phyloP scores from a whole-genome alignment of 2,329 filamentous ascomycete genomes.

The Fusarium albosuccineum region DNA sequence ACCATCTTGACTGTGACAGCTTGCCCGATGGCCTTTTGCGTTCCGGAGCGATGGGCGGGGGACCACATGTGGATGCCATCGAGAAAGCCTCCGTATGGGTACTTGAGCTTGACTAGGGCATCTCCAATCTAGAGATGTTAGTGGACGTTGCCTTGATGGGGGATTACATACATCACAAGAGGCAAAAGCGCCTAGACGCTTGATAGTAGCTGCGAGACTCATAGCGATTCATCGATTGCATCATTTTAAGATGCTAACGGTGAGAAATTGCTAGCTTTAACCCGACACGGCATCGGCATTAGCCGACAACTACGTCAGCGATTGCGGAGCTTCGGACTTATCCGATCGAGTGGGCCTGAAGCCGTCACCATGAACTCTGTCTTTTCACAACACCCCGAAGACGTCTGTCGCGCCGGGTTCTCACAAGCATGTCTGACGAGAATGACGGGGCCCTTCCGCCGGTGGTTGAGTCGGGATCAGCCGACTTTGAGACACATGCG shows the following conservation, averaged over 20 bases:
- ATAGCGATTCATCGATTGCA: neutral
- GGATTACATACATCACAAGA: constrained; percentile 1
- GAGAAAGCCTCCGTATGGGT: constrained; percentile 44
- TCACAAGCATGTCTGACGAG: constrained; percentile 19
- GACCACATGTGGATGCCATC: constrained; percentile 44
- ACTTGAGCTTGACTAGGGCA: constrained; percentile 45
- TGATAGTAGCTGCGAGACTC: constrained; percentile 1
- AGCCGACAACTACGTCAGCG: constrained; percentile 1
- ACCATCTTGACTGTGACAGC: constrained; percentile 49
- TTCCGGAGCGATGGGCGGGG: constrained; percentile 17
- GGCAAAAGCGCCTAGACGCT: neutral
- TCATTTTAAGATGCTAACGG: too few species aligned
- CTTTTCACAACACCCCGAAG: neutral
- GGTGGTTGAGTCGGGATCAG: constrained; percentile 19
- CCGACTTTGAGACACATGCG: constrained; percentile 19
- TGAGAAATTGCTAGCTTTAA: too few species aligned
- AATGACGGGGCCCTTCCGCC: constrained; percentile 30
- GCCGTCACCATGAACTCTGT: neutral
- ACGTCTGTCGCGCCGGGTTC: neutral
- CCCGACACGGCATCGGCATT: neutral
- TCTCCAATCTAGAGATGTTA: constrained; percentile 33
- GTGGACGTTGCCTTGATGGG: neutral
- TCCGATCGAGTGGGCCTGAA: neutral
- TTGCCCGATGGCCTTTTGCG: constrained; percentile 39
- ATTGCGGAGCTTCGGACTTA: constrained; percentile 4